Conservation (phyloP, 169 alveolate genomes). For the Ichthyophthirius multifiliis region DNA sequence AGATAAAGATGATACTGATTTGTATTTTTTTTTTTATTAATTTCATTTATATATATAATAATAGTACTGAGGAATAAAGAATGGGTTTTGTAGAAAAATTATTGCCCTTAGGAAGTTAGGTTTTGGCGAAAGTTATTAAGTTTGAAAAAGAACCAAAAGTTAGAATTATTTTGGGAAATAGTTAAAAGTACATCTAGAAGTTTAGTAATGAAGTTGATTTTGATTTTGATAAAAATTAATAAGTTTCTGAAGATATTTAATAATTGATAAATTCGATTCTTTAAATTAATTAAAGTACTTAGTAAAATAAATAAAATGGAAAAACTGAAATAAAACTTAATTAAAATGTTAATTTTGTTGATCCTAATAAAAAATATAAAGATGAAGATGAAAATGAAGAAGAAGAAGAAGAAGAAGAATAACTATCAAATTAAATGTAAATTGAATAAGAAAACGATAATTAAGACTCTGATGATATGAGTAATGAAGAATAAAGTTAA, state of each 20-base stretch:
- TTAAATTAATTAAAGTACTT: no score
- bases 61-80: background rate
- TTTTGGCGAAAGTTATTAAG: background rate
- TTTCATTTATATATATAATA: background rate
- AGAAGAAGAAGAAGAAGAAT: slow-evolving; percentile 8
- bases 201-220: background rate
- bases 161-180: background rate
- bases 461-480: slow-evolving; percentile 40
- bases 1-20: slow-evolving; percentile 2
- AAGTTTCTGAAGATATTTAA: background rate
- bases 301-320: no score
- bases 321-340: background rate
- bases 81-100: slow-evolving; percentile 8
- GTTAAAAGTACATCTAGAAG: background rate
- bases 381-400: background rate
- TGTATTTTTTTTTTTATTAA: background rate
- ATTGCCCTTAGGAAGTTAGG: background rate
- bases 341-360: background rate
- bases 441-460: slow-evolving; percentile 43
- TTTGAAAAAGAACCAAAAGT: background rate
- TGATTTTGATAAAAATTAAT: background rate
- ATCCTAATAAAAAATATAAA: background rate
- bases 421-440: slow-evolving; percentile 15
- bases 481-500: slow-evolving; percentile 63
- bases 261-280: no score